These are phyloP conservation scores for Candida neerlandica DNA, from an alignment of 1,139 yeast genomes.

Conservation along the genomic window DNA sequence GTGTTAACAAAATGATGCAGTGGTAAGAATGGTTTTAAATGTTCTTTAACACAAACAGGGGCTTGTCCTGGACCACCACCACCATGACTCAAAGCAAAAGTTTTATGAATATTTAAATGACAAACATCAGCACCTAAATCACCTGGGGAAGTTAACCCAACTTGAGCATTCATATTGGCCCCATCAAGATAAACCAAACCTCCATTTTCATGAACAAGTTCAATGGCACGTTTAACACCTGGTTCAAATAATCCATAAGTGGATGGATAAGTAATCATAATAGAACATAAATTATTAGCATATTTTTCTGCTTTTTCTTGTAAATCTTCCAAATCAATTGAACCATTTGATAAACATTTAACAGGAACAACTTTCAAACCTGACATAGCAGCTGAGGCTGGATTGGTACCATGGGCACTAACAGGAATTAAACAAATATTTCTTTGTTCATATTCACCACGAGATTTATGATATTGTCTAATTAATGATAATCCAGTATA, in stretches of 20 bases:
- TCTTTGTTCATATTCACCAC: conserved; percentile 68
- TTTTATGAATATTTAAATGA: conserved; percentile 93
- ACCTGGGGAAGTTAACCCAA: conserved; percentile 96
- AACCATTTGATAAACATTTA: conserved; percentile 83
- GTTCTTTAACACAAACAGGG: conserved; percentile 90
- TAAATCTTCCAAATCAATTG: conserved; percentile 79
- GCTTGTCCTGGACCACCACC: conserved; percentile 99
- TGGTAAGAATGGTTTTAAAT: conserved; percentile 83
- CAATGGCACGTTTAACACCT: conserved; percentile 81
- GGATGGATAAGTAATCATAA: conserved; percentile 97
- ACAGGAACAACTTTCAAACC: conserved; percentile 93
- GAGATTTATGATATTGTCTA: conserved; percentile 70
- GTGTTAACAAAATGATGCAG: conserved; percentile 66
- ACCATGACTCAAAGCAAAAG: conserved; percentile 97
- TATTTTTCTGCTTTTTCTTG: conserved; percentile 72
- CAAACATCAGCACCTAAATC: conserved; percentile 99
- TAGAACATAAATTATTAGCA: conserved; percentile 73
- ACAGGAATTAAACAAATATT: conserved; percentile 93
- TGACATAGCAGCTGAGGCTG: conserved; percentile 98
- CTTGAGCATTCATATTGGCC: conserved; percentile 99
- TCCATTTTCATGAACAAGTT: conserved; percentile 78
- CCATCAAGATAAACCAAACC: conserved; percentile 98
- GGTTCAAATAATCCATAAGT: conserved; percentile 97
- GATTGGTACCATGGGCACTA: conserved; percentile 97
- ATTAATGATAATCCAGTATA: conserved; percentile 91